Conservation (phyloP, 352 stramenopile species). For the Phytophthora ohioensis region DNA sequence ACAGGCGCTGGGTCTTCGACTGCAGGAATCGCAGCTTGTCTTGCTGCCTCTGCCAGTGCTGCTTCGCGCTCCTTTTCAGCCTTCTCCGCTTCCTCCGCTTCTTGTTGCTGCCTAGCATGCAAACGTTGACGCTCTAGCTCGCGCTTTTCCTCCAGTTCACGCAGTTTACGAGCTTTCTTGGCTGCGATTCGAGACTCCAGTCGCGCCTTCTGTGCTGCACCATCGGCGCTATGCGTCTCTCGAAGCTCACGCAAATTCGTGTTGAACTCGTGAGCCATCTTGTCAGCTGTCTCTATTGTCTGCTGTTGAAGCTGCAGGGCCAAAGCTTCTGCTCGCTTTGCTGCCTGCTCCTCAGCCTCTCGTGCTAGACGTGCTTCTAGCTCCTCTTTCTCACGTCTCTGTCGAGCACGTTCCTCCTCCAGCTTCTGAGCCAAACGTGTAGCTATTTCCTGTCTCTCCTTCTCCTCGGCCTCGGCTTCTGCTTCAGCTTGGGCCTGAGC, state of each 20-base stretch:
- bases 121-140: slow-evolving; percentile 64
- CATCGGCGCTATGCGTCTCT: slow-evolving; percentile 66
- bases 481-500: slow-evolving; percentile 36
- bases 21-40: slow-evolving; percentile 9
- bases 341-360: slow-evolving; percentile 55
- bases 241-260: slow-evolving; percentile 66
- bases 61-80: slow-evolving; percentile 44
- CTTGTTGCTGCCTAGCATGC: slow-evolving; percentile 51
- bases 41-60: slow-evolving; percentile 34
- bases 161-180: slow-evolving; percentile 82
- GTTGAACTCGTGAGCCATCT: slow-evolving; percentile 71
- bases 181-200: slow-evolving; percentile 75
- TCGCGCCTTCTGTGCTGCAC: slow-evolving; percentile 69
- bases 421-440: slow-evolving; percentile 45
- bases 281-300: slow-evolving; percentile 60
- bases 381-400: slow-evolving; percentile 58
- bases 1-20: slow-evolving; percentile 6
- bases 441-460: slow-evolving; percentile 39
- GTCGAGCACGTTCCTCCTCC: slow-evolving; percentile 63
- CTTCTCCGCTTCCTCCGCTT: slow-evolving; percentile 44
- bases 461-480: slow-evolving; percentile 45
- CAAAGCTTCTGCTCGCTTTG: slow-evolving; percentile 29
- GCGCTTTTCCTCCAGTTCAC: slow-evolving; percentile 76
- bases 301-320: slow-evolving; percentile 45
- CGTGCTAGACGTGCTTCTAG: slow-evolving; percentile 47